A percentile compares a stretch with the other conserved stretches of the same genome.
Evolutionary conservation across 345 rosid species (phyloP).

Genomic region (Chamaenerion angustifolium): DNA sequence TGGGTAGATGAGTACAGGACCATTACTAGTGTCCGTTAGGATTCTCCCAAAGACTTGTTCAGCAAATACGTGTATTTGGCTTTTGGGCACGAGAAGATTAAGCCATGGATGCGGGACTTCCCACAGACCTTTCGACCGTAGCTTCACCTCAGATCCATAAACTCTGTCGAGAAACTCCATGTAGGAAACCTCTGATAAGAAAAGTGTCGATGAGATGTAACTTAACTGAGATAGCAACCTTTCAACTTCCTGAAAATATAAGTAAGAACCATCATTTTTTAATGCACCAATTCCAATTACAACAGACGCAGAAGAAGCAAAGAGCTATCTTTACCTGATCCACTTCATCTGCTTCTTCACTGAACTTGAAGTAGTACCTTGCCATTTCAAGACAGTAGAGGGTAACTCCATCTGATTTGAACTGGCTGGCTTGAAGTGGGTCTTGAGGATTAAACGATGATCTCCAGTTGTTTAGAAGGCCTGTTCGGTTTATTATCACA

Average conservation of each 20-base stretch:
- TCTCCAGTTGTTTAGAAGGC: conserved; percentile 76
- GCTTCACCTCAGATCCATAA: conserved; percentile 67
- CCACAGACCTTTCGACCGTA: conserved; percentile 81
- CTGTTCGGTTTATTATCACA: conserved; percentile 73
- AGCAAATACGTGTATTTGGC: conserved; percentile 55
- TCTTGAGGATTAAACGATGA: conserved; percentile 69
- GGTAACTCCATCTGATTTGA: conserved; percentile 60
- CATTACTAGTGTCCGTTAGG: conserved; percentile 73
- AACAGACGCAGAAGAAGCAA: background rate
- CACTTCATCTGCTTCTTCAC: conserved; percentile 19
- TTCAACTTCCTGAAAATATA: conserved; percentile 48
- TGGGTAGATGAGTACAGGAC: conserved; percentile 87
- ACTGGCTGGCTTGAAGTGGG: conserved; percentile 62
- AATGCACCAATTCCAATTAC: background rate
- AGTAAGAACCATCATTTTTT: background rate
- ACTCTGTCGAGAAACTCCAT: conserved; percentile 83
- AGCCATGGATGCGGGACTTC: conserved; percentile 99
- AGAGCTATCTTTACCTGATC: conserved; percentile 34
- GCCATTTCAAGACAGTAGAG: conserved; percentile 85
- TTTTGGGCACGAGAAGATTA: conserved; percentile 74
- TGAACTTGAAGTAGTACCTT: conserved; percentile 54
- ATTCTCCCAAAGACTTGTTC: conserved; percentile 62
- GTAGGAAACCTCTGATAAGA: conserved; percentile 61
- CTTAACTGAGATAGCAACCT: conserved; percentile 40
- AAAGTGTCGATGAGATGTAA: conserved; percentile 63